Evolutionary conservation across 163 green algal genomes (phyloP), one percentile per base, ranked within the genome.

Genomic region (Coccomyxa subellipsoidea): DNA sequence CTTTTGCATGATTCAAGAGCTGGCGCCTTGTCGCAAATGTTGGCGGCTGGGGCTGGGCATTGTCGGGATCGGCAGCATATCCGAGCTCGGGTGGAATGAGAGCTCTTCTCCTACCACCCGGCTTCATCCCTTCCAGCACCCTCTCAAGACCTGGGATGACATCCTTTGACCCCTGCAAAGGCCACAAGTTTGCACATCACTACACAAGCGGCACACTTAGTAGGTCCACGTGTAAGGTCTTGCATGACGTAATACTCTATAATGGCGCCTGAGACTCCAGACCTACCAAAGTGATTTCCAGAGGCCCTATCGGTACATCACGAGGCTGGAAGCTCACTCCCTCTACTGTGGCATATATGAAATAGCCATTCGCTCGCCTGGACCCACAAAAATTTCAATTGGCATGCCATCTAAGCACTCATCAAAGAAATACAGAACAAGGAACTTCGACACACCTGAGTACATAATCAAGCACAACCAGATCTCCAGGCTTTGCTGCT

Each of bases 21-120:
- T 97, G 94, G 9, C 94, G 85, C 80, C 92, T 87, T 21, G 92
- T 94, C 2, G 88, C 93, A 90, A 94, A 97, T 1, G 90, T 96
- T 31, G 94, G 94, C 54, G 92, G 92, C 85, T 93, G 88, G 9
- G 93, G 91, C 80, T 86, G 36, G 59, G 91, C 77, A 9, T 40
- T 31, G 36, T 79, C 31, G n/a, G 77, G 47, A 32, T 38, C 39
- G 29, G 71, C 69, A 31, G 80, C 38, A 76, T 96, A 97, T 21
- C 91, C 94, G 12, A 88, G 39, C 34, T 89, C 79, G 9, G 93
- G 89, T 0, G 94, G 92, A 15, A 97, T 85, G 31, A 96, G 80
- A 0, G 84, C 88, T 35, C 94, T 84, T 1, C 91, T 86, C 83
- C 94, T 95, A 32, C 84, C 87, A 27, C 93, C 93, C 0, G 84